Conservation (phyloP, 2,329 filamentous ascomycete species). For the Grosmannia clavigera region DNA sequence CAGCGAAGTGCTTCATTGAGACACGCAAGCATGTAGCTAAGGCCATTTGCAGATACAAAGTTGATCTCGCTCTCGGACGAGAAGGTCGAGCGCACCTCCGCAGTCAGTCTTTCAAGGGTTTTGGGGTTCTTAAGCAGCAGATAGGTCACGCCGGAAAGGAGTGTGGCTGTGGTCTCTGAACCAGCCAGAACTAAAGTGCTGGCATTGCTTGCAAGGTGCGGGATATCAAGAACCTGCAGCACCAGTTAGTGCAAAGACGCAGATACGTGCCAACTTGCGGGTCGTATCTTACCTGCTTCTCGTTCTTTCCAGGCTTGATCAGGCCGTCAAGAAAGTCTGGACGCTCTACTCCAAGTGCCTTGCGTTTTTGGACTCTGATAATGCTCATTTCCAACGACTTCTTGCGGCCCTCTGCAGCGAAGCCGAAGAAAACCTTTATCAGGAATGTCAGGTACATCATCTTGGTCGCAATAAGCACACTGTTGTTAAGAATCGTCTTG, state of each 20-base stretch:
- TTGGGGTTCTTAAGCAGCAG: constrained; percentile 16
- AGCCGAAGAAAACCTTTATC: neutral
- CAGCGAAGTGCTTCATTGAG: constrained; percentile 10
- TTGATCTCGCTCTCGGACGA: constrained; percentile 15
- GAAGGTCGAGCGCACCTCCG: constrained; percentile 18
- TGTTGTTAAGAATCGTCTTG: constrained; percentile 10
- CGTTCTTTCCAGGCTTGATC: constrained; percentile 5
- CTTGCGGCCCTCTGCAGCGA: neutral
- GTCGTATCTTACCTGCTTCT: neutral
- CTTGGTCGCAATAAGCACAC: neutral
- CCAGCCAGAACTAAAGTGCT: constrained; percentile 20
- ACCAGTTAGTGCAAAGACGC: neutral
- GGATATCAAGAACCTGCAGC: neutral
- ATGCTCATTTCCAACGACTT: neutral
- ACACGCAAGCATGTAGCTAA: constrained; percentile 10
- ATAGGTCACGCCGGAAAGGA: constrained; percentile 19
- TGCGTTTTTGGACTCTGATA: constrained; percentile 10
- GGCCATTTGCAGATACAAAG: constrained; percentile 1
- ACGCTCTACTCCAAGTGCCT: constrained; percentile 8
- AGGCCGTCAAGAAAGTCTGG: constrained; percentile 18
- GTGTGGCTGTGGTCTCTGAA: constrained; percentile 35
- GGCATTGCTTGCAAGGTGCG: neutral
- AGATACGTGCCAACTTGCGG: neutral
- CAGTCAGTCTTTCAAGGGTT: constrained; percentile 12
- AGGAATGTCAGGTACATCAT: neutral